Percentiles rank a stretch among this genome's conserved stretches.
Evolutionary conservation across 2,329 filamentous ascomycete species (phyloP).

Genomic region (Alternaria sp.): DNA sequence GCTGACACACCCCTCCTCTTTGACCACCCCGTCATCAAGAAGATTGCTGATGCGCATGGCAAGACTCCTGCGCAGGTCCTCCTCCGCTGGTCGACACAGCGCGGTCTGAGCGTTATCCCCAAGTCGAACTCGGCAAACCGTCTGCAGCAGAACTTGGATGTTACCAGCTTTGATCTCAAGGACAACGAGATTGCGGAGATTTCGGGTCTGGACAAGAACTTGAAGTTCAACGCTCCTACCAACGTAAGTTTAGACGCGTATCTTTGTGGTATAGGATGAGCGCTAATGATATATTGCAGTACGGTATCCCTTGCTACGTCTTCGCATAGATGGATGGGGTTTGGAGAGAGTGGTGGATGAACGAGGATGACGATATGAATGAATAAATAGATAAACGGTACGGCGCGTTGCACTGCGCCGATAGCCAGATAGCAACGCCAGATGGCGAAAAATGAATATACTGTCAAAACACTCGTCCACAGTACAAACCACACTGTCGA

Average conservation of each 20-base stretch:
- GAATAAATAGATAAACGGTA: background rate
- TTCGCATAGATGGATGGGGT: constrained; percentile 38
- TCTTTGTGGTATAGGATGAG: background rate
- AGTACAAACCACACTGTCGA: background rate
- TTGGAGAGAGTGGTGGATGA: background rate
- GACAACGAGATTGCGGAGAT: constrained; percentile 40
- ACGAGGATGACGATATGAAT: background rate
- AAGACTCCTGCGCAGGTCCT: constrained; percentile 80
- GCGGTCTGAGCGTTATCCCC: constrained; percentile 46
- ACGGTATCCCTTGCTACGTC: constrained; percentile 46
- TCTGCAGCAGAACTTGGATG: constrained; percentile 43
- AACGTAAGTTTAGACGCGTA: constrained; percentile 35
- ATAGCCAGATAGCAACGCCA: background rate
- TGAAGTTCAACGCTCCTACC: constrained; percentile 43
- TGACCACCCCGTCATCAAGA: constrained; percentile 65
- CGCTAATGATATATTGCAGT: constrained; percentile 20
- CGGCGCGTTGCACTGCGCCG: background rate
- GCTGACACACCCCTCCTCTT: constrained; percentile 41
- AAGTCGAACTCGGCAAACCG: constrained; percentile 43
- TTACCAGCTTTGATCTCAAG: constrained; percentile 38
- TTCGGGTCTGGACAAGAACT: constrained; percentile 36
- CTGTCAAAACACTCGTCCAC: background rate
- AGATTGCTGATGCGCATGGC: constrained; percentile 67
- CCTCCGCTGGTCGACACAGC: constrained; percentile 87
- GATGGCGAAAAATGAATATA: background rate